These are phyloP conservation scores for Scheffersomyces coipomensis DNA, from an alignment of 805 yeast genomes.

Conservation along the genomic window DNA sequence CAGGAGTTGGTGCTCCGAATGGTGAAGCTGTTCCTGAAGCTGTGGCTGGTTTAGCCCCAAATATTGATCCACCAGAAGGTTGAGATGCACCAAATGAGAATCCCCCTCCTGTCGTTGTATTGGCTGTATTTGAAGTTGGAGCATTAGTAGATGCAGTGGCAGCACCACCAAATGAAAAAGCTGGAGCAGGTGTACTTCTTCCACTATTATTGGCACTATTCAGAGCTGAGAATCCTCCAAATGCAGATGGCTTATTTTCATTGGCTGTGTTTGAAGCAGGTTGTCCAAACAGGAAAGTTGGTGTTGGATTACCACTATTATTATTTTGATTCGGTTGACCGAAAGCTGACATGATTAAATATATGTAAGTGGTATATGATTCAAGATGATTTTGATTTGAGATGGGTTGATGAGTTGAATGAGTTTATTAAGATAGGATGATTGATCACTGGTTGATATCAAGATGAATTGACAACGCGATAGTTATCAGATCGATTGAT, in stretches of 20 bases:
- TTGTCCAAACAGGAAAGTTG: conserved; percentile 6
- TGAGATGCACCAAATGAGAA: conserved; percentile 13
- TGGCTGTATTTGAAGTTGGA: background rate
- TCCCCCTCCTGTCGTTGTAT: conserved; percentile 3
- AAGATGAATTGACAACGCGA: too few relatives aligned
- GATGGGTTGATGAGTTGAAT: too few relatives aligned
- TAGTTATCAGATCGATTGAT: too few relatives aligned
- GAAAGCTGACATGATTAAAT: background rate
- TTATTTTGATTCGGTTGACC: background rate
- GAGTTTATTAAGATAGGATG: too few relatives aligned
- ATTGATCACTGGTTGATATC: too few relatives aligned
- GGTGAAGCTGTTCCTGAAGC: conserved; percentile 7
- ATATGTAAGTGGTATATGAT: too few relatives aligned
- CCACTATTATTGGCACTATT: conserved; percentile 8
- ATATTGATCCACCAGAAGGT: conserved; percentile 9
- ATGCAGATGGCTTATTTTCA: background rate
- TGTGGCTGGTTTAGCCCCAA: conserved; percentile 14
- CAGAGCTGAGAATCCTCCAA: background rate
- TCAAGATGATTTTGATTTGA: too few relatives aligned
- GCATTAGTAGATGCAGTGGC: background rate
- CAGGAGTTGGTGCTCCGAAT: conserved; percentile 8
- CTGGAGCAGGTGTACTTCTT: conserved; percentile 9
- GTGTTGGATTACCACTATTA: conserved; percentile 2
- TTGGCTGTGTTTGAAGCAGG: background rate
- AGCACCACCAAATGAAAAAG: conserved; percentile 13